Percentiles rank a stretch among this genome's conserved stretches.
Conservation (phyloP, 148 eudicot species). For the Spergularia bocconei region DNA sequence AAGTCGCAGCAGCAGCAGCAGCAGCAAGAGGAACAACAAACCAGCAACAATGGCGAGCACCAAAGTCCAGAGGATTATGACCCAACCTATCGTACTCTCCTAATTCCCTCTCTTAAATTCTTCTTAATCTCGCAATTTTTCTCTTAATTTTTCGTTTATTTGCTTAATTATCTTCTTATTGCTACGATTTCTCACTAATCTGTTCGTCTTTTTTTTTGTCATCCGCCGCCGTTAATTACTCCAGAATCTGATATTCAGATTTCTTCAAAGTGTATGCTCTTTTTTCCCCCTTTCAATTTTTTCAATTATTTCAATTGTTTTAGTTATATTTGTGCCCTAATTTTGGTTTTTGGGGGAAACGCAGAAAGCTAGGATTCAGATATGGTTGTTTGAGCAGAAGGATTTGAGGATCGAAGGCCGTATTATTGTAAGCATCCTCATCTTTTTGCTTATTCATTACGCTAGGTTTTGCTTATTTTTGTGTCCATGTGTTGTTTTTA, state of each 20-base stretch:
- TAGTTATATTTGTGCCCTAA: neutral
- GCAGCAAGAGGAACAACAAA: conserved; percentile 24
- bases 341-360: neutral
- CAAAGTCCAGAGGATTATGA: conserved; percentile 52
- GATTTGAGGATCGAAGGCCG: conserved; percentile 94
- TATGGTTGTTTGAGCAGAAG: conserved; percentile 97
- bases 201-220: neutral
- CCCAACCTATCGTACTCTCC: conserved; percentile 41
- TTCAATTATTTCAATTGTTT: neutral
- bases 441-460: too few relatives aligned
- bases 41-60: conserved; percentile 45
- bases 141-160: neutral
- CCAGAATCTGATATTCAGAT: conserved; percentile 48
- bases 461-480: neutral
- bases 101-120: neutral
- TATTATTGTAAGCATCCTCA: conserved; percentile 53
- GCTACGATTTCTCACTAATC: neutral
- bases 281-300: neutral
- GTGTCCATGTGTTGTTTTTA: neutral
- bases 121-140: neutral
- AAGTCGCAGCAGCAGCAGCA: neutral
- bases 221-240: neutral
- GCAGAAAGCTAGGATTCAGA: conserved; percentile 92
- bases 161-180: neutral
- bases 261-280: conserved; percentile 37